phyloP scores from a whole-genome alignment of 169 alveolate species.

The Eimeria acervulina region DNA sequence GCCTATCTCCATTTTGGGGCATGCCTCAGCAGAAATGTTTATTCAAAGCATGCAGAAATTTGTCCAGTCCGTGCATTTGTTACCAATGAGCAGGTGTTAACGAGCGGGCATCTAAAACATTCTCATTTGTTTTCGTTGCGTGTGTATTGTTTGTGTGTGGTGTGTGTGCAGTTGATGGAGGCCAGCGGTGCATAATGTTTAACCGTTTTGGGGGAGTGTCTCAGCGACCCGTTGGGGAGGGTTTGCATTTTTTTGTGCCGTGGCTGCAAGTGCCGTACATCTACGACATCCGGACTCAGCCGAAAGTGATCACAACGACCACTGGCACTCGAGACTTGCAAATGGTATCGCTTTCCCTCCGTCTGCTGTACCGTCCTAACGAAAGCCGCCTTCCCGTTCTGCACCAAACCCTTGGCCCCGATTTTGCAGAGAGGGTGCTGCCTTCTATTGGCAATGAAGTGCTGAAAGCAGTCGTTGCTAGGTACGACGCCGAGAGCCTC shows the following conservation, averaged over 20 bases:
- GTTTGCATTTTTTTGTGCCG: constrained; percentile 96
- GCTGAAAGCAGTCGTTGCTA: constrained; percentile 97
- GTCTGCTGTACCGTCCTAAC: constrained; percentile 96
- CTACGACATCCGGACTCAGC: constrained; percentile 95
- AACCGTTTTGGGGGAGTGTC: constrained; percentile 96
- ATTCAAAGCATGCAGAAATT: neutral
- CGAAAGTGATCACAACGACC: constrained; percentile 96
- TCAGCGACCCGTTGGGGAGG: constrained; percentile 94
- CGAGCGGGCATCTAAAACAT: neutral
- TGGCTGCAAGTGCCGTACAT: constrained; percentile 95
- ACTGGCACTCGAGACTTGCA: constrained; percentile 96
- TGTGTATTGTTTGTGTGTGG: constrained; percentile 3
- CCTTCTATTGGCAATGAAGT: constrained; percentile 99
- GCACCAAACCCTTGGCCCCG: constrained; percentile 97
- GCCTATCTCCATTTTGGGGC: neutral
- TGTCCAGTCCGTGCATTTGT: neutral
- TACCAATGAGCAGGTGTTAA: neutral
- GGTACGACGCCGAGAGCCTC: constrained; percentile 97
- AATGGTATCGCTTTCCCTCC: constrained; percentile 96
- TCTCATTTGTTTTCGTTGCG: neutral
- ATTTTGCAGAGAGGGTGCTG: constrained; percentile 97
- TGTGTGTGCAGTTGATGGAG: constrained; percentile 94
- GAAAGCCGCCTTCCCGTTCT: constrained; percentile 94
- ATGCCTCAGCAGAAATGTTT: neutral
- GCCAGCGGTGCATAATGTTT: constrained; percentile 97